These are phyloP conservation scores for Diaporthe citriasiana DNA, from an alignment of 2,329 filamentous ascomycete species.

Conservation along the genomic window DNA sequence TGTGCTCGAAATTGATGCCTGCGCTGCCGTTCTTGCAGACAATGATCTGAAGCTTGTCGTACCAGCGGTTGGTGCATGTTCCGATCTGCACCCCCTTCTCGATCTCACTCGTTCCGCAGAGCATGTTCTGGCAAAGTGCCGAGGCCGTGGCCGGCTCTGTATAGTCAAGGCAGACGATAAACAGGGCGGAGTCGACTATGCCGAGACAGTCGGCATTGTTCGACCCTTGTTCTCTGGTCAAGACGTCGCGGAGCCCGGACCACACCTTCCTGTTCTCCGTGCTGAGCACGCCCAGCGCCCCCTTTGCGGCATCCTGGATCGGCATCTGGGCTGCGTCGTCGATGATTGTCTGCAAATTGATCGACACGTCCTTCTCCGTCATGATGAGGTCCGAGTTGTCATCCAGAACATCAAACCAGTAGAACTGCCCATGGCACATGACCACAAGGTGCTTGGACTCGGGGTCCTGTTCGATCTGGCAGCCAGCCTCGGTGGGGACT, in stretches of 20 bases:
- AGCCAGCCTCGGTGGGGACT: slow-evolving; percentile 93
- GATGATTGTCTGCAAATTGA: slow-evolving; percentile 93
- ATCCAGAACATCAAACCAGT: slow-evolving; percentile 98
- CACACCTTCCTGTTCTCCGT: slow-evolving; percentile 97
- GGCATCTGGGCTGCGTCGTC: slow-evolving; percentile 91
- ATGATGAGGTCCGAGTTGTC: slow-evolving; percentile 96
- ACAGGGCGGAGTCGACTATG: slow-evolving; percentile 94
- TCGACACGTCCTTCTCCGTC: slow-evolving; percentile 91
- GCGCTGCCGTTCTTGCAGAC: slow-evolving; percentile 99
- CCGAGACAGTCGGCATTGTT: slow-evolving; percentile 97
- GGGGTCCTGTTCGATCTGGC: slow-evolving; percentile 94
- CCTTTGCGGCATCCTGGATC: slow-evolving; percentile 95
- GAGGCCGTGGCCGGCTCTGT: slow-evolving; percentile 85
- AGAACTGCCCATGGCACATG: slow-evolving; percentile 94
- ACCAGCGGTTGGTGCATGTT: slow-evolving; percentile 98
- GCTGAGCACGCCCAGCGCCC: slow-evolving; percentile 91
- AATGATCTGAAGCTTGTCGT: slow-evolving; percentile 98
- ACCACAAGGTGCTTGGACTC: slow-evolving; percentile 95
- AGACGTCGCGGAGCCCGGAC: slow-evolving; percentile 89
- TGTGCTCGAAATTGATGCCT: slow-evolving; percentile 99
- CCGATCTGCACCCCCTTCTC: slow-evolving; percentile 95
- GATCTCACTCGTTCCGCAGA: slow-evolving; percentile 93
- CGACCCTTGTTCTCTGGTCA: slow-evolving; percentile 87
- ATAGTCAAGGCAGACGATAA: slow-evolving; percentile 93
- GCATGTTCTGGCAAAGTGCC: slow-evolving; percentile 97